A percentile compares a stretch with the other conserved stretches of the same genome.
Evolutionary conservation across 2,329 filamentous ascomycete species (phyloP).

Genomic region (Zymoseptoria crescenta): DNA sequence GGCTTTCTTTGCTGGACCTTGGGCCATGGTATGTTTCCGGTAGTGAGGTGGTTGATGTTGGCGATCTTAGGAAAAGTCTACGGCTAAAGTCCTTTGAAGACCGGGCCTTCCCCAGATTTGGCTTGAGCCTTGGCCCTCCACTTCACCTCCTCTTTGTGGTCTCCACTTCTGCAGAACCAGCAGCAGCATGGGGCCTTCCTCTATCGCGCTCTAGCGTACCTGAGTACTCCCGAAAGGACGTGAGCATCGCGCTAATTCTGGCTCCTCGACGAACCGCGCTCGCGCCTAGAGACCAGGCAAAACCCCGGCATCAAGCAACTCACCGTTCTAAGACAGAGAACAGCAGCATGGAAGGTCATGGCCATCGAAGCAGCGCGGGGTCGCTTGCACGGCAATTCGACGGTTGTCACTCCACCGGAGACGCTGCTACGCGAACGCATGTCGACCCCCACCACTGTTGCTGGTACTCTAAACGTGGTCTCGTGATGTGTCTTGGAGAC

Average conservation of each 20-base stretch:
- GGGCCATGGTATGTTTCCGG: slow-evolving; percentile 19
- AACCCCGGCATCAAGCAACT: not conserved
- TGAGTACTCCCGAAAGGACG: not conserved
- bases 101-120: no score
- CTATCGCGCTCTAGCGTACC: not conserved
- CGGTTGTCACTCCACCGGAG: not conserved
- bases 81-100: not conserved
- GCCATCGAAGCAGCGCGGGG: no score
- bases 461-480: not conserved
- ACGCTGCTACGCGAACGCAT: not conserved
- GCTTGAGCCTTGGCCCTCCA: not conserved
- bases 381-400: not conserved
- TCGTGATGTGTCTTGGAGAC: not conserved
- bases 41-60: not conserved
- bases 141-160: not conserved
- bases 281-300: no score
- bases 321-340: not conserved
- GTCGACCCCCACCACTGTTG: not conserved
- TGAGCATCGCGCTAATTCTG: no score
- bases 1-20: slow-evolving; percentile 25
- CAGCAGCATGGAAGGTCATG: no score
- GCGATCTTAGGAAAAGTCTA: not conserved
- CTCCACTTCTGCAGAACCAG: not conserved
- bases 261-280: no score
- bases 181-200: not conserved